Evolutionary conservation across 73 alveolate genomes (phyloP).

Genomic region (Paramecium primaurelia): DNA sequence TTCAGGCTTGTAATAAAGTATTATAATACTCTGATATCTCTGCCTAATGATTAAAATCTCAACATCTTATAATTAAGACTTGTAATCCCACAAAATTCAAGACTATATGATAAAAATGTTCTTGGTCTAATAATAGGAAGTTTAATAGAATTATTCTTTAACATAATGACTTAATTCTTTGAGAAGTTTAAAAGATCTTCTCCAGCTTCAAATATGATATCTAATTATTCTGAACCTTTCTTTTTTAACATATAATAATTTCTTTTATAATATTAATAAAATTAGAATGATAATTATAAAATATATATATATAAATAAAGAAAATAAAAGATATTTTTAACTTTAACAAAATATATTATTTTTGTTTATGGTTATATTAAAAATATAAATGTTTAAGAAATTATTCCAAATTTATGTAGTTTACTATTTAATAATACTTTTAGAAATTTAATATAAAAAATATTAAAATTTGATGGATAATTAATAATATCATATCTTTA

Average conservation of each 20-base stretch:
- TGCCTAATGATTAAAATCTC: constrained; percentile 49
- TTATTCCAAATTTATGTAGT: too few species aligned
- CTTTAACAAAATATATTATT: too few species aligned
- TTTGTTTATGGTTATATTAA: too few species aligned
- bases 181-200: constrained; percentile 49
- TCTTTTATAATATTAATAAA: neutral
- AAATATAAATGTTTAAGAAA: too few species aligned
- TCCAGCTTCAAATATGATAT: constrained; percentile 63
- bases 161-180: constrained; percentile 32
- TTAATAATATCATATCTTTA: neutral
- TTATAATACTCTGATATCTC: neutral
- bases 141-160: constrained; percentile 43
- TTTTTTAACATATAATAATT: neutral
- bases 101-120: constrained; percentile 42
- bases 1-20: neutral
- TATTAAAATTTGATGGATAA: neutral
- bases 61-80: constrained; percentile 29
- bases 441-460: neutral
- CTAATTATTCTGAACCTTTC: constrained; percentile 16
- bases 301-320: neutral
- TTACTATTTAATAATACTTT: neutral
- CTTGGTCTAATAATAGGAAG: constrained; percentile 46
- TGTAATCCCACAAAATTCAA: constrained; percentile 57
- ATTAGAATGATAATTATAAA: neutral
- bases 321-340: too few species aligned